Conservation (phyloP, 805 yeast genomes). For the Kodamaea restingae region DNA sequence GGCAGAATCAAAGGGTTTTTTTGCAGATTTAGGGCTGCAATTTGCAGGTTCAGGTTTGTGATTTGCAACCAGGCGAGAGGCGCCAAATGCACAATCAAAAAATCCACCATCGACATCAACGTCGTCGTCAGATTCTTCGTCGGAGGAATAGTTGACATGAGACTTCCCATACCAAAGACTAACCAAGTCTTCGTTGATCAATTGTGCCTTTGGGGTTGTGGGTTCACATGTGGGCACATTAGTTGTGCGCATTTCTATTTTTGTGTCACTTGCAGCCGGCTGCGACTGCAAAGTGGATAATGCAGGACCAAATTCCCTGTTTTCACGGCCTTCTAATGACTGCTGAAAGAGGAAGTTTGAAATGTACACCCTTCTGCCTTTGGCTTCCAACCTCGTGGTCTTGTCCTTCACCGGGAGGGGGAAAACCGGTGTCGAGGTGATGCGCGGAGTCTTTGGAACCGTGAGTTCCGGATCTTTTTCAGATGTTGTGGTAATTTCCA, state of each 20-base stretch:
- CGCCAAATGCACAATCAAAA: too few species aligned
- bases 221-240: slow-evolving; percentile 14
- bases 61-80: too few species aligned
- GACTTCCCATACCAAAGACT: slow-evolving; percentile 38
- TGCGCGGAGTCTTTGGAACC: slow-evolving; percentile 1
- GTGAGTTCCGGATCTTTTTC: neutral
- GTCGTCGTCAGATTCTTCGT: slow-evolving; percentile 28
- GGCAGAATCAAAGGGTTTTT: too few species aligned
- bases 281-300: too few species aligned
- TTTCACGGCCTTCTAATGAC: slow-evolving; percentile 7
- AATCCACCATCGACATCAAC: too few species aligned
- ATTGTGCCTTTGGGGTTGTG: slow-evolving; percentile 25
- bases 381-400: neutral
- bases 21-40: too few species aligned
- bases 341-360: slow-evolving; percentile 16
- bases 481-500: neutral
- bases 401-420: slow-evolving; percentile 1
- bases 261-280: neutral
- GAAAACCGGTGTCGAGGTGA: slow-evolving; percentile 4
- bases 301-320: neutral
- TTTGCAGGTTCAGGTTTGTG: too few species aligned
- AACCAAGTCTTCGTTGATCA: slow-evolving; percentile 31
- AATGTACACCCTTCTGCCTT: slow-evolving; percentile 16
- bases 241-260: too few species aligned
- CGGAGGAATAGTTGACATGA: slow-evolving; percentile 22